Base-by-base conservation (phyloP, 2,329 filamentous ascomycete species). In the Nemania sp. region DNA sequence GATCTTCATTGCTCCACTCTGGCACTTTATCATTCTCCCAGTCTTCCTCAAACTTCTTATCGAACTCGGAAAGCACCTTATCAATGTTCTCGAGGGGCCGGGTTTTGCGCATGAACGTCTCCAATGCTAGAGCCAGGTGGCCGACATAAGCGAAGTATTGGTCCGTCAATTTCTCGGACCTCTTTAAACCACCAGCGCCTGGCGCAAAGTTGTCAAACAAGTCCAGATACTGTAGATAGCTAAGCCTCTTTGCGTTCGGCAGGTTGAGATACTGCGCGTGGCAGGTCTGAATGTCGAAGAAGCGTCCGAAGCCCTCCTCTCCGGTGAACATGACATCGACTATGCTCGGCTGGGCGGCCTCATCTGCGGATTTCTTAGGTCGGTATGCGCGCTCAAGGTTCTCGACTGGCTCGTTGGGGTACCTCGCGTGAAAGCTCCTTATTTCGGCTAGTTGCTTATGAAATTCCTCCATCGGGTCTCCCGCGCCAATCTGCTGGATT, bases 301-400 rank as follows among this genome's bases (percentile, higher is more conserved):
- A 99, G 68, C 92, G 90, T 45, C 95, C 95, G 71, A 90, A 97
- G 0, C 89, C 90, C 75, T 99, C 95, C 76, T 99, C 96, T 63
- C 95, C 95, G 0, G 92, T 96, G 76, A 99, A 99, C 80, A 98
- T 90, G 59, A 87, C 87, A 72, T 98, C 94, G 49, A 97, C 88
- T 54, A 93, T 86, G 45, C 85, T 86, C 3, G 84, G 81, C 57
- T 85, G 76, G 1, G 82, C 79, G 48, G 89, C 86, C 51, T 87
- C 85, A 45, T 87, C 87, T 12, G 82, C 83, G 43, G 83, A 79
- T 59, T 83, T 85, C 72, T 87, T 83, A 47, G 78, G 83, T 75
- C 92, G 92, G 80, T 99, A 99, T 37, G 93, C 90, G 68, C 89
- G 87, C 78, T 99, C 96, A 13, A 97, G 87, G 70, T 98, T 97